Evolutionary conservation across 2,329 filamentous ascomycete species (phyloP).

Genomic region (Emericellopsis atlantica): DNA sequence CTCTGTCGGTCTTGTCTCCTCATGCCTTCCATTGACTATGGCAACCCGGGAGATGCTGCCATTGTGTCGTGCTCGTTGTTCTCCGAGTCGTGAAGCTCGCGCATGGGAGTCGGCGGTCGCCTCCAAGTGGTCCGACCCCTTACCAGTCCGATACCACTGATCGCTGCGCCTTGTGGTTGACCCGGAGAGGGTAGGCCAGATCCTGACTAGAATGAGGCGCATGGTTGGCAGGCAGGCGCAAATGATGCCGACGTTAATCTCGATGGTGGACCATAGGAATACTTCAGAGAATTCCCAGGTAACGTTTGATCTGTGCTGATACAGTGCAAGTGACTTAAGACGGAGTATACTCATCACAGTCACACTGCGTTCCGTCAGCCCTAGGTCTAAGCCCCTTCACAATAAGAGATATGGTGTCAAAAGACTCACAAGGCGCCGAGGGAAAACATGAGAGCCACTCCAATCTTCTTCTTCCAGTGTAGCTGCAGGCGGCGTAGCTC

Average conservation of each 20-base stretch:
- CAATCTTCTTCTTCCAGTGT: slow-evolving; percentile 33
- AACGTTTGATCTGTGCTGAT: slow-evolving; percentile 12
- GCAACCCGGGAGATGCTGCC: no score
- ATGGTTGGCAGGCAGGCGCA: slow-evolving; percentile 25
- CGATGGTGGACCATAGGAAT: slow-evolving; percentile 23
- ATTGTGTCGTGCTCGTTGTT: no score
- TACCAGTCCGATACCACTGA: no score
- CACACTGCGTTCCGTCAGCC: slow-evolving; percentile 10
- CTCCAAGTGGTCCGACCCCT: no score
- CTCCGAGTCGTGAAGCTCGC: no score
- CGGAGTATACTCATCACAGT: slow-evolving; percentile 25
- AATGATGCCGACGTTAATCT: slow-evolving; percentile 24
- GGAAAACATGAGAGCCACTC: slow-evolving; percentile 36
- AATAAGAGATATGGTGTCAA: no score
- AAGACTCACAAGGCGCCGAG: slow-evolving; percentile 30
- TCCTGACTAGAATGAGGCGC: slow-evolving; percentile 13
- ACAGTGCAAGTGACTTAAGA: slow-evolving; percentile 18
- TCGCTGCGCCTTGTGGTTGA: no score
- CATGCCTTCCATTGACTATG: no score
- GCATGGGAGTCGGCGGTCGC: no score
- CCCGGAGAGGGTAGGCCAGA: slow-evolving; percentile 15
- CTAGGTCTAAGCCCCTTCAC: no score
- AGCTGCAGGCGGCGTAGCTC: slow-evolving; percentile 28
- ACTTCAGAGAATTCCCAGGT: slow-evolving; percentile 21
- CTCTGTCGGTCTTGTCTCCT: no score